These are phyloP conservation scores for Furcasterigmium furcatum DNA, from an alignment of 2,329 filamentous ascomycete genomes.

Conservation along the genomic window DNA sequence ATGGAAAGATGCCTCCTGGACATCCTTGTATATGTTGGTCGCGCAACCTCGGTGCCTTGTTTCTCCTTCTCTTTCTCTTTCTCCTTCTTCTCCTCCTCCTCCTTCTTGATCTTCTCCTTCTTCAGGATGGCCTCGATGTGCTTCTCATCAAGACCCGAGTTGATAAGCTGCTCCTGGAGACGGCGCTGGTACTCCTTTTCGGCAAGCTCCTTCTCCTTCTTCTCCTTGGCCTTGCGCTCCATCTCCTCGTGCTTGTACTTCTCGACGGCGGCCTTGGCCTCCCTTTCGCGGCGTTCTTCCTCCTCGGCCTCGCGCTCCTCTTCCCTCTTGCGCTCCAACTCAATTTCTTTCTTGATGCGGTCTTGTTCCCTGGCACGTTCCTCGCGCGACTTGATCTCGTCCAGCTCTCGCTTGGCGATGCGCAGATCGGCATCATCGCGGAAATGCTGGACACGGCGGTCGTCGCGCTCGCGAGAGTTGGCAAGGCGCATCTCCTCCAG, in stretches of 20 bases:
- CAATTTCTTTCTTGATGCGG: slow-evolving; percentile 49
- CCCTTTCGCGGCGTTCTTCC: slow-evolving; percentile 38
- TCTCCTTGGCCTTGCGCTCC: slow-evolving; percentile 42
- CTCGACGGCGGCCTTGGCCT: slow-evolving; percentile 47
- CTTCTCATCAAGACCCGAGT: slow-evolving; percentile 56
- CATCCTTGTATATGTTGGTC: slow-evolving; percentile 63
- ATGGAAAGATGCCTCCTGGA: slow-evolving; percentile 57
- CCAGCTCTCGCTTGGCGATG: slow-evolving; percentile 44
- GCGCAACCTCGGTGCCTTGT: slow-evolving; percentile 14
- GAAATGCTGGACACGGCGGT: slow-evolving; percentile 25
- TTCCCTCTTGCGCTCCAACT: slow-evolving; percentile 42
- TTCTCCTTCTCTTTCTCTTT: slow-evolving; percentile 43
- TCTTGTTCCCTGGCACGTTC: slow-evolving; percentile 46
- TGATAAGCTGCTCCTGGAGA: slow-evolving; percentile 54
- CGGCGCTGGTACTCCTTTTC: slow-evolving; percentile 53
- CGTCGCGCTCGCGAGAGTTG: slow-evolving; percentile 23
- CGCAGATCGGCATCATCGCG: slow-evolving; percentile 47
- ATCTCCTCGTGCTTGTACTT: slow-evolving; percentile 47
- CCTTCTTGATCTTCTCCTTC: slow-evolving; percentile 44
- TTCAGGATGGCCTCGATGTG: slow-evolving; percentile 57
- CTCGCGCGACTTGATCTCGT: slow-evolving; percentile 40
- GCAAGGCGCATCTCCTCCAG: slow-evolving; percentile 42
- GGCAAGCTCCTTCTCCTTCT: slow-evolving; percentile 42
- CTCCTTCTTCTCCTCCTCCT: too few relatives aligned
- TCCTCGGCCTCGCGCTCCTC: slow-evolving; percentile 42